These are phyloP conservation scores for Trichoderma harzianum DNA, from an alignment of 2,329 filamentous ascomycete genomes.

Conservation along the genomic window DNA sequence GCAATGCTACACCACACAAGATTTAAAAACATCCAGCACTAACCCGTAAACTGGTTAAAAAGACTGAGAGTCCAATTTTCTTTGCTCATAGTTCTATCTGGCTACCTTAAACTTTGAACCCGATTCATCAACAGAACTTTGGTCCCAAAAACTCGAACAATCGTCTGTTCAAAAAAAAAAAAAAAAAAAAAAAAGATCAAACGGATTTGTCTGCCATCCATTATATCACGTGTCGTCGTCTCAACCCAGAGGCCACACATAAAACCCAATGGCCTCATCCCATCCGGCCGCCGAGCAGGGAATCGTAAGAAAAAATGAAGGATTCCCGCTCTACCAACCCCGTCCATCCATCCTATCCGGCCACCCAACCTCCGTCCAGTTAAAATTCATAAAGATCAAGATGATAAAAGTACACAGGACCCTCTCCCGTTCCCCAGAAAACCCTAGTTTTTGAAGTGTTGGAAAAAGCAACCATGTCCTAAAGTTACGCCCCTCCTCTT, in stretches of 20 bases:
- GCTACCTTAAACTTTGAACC: neutral
- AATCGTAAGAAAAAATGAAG: neutral
- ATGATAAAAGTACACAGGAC: slow-evolving; percentile 19
- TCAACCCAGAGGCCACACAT: slow-evolving; percentile 12
- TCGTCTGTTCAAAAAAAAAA: neutral
- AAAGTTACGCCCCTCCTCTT: slow-evolving; percentile 13
- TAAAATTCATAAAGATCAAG: slow-evolving; percentile 15
- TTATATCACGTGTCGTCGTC: slow-evolving; percentile 19
- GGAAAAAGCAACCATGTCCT: slow-evolving; percentile 5
- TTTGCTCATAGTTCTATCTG: neutral
- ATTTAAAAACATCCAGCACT: neutral
- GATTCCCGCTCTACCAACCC: neutral
- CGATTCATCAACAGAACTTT: neutral
- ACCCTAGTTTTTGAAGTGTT: slow-evolving; percentile 1
- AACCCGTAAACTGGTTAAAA: neutral
- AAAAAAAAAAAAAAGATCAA: neutral
- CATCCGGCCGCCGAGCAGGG: neutral
- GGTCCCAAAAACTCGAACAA: neutral
- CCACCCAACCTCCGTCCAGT: neutral
- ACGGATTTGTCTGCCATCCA: slow-evolving; percentile 10
- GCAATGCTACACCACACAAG: neutral
- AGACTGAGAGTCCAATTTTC: neutral
- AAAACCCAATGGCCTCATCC: neutral
- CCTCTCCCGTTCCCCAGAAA: neutral
- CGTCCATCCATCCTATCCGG: neutral